Percentiles rank a stretch among this genome's conserved stretches.
These are phyloP conservation scores for Metschnikowia noctiluminum DNA, from an alignment of 805 yeast species.

Conservation along the genomic window DNA sequence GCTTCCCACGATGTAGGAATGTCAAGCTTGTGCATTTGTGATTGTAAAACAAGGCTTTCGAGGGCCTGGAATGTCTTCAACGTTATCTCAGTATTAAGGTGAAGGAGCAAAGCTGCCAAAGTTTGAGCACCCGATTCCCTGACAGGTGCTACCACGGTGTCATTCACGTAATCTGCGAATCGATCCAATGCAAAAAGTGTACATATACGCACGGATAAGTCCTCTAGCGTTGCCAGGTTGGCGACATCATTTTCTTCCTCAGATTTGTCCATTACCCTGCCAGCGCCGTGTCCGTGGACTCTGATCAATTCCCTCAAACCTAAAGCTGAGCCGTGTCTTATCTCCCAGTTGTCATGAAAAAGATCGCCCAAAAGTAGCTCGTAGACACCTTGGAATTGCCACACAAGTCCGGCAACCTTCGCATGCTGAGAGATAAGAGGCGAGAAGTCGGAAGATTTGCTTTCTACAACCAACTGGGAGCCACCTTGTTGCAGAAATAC, in stretches of 20 bases:
- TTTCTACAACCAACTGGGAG: slow-evolving; percentile 80
- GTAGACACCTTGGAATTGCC: slow-evolving; percentile 94
- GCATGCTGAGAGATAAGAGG: slow-evolving; percentile 70
- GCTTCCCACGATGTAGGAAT: slow-evolving; percentile 85
- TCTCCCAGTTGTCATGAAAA: slow-evolving; percentile 87
- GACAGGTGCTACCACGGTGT: slow-evolving; percentile 97
- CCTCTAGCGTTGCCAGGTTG: slow-evolving; percentile 75
- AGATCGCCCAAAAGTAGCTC: slow-evolving; percentile 76
- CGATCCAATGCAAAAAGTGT: slow-evolving; percentile 89
- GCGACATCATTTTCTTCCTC: slow-evolving; percentile 58
- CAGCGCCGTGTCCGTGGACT: slow-evolving; percentile 82
- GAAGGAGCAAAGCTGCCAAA: slow-evolving; percentile 81
- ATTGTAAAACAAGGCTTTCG: slow-evolving; percentile 66
- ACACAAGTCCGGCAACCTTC: slow-evolving; percentile 68
- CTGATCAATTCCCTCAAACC: slow-evolving; percentile 84
- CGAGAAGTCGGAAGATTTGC: slow-evolving; percentile 59
- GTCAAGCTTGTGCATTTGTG: slow-evolving; percentile 36
- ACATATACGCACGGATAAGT: slow-evolving; percentile 78
- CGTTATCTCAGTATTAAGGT: slow-evolving; percentile 58
- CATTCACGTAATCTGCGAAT: slow-evolving; percentile 95
- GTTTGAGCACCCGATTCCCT: slow-evolving; percentile 96
- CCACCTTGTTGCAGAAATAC: slow-evolving; percentile 79
- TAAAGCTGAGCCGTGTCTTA: slow-evolving; percentile 91
- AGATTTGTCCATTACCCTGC: slow-evolving; percentile 66
- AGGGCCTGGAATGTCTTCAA: slow-evolving; percentile 62